Evolutionary conservation across 768 basidiomycete species (phyloP).

Genomic region (Mycena haematopus): DNA sequence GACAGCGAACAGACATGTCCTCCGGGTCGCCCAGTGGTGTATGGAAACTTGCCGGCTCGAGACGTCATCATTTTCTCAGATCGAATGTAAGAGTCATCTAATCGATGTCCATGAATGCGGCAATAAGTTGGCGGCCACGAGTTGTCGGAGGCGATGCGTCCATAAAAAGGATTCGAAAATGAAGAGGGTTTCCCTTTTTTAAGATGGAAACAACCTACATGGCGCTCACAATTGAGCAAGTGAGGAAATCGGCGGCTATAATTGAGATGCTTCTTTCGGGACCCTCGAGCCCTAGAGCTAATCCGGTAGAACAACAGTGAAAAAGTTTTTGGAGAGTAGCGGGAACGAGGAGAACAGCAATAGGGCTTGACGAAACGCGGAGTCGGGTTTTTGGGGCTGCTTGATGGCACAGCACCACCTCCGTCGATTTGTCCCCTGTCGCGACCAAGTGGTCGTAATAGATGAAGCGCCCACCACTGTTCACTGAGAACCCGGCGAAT

Average conservation of each 20-base stretch:
- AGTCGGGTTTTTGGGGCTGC: background rate
- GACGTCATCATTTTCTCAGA: conserved; percentile 11
- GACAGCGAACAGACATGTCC: conserved; percentile 10
- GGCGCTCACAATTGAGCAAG: conserved; percentile 4
- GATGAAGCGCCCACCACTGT: conserved; percentile 19
- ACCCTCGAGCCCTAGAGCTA: conserved; percentile 21
- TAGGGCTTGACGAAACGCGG: background rate
- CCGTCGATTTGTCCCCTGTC: conserved; percentile 2
- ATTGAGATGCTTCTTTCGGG: conserved; percentile 4
- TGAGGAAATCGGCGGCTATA: conserved; percentile 9
- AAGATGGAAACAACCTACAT: background rate
- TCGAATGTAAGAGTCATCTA: conserved; percentile 16
- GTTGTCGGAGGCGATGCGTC: conserved; percentile 20
- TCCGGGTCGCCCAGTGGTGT: conserved; percentile 7
- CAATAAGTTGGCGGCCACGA: conserved; percentile 20
- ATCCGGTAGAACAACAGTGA: conserved; percentile 16
- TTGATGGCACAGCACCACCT: background rate
- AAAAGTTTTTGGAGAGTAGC: conserved; percentile 4
- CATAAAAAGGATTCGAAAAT: conserved; percentile 14
- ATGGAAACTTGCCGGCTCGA: conserved; percentile 7
- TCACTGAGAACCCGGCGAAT: conserved; percentile 14
- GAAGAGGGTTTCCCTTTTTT: conserved; percentile 9
- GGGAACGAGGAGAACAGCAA: conserved; percentile 19
- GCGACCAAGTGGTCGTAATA: conserved; percentile 1
- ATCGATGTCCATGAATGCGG: conserved; percentile 14